phyloP scores from a whole-genome alignment of 306 rosid species.

The Gleditsia sinensis region DNA sequence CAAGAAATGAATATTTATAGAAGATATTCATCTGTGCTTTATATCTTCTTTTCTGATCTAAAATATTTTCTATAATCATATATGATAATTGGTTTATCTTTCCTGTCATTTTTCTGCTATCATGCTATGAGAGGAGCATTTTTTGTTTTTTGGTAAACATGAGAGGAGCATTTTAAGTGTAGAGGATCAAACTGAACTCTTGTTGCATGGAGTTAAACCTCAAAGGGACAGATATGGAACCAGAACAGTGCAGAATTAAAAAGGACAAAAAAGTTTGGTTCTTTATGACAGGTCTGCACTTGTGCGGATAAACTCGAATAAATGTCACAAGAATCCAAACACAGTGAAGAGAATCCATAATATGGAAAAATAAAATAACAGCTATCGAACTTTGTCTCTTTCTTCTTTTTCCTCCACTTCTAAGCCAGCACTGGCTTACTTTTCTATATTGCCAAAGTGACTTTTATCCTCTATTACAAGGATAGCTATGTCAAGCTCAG shows the following conservation, averaged over 20 bases:
- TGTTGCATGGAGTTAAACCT: conserved; percentile 2
- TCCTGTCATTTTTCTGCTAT: not conserved
- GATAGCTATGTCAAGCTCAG: conserved; percentile 23
- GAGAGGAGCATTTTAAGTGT: not conserved
- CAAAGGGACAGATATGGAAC: not conserved
- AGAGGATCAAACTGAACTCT: conserved; percentile 12
- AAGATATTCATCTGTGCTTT: not conserved
- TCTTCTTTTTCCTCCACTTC: conserved; percentile 9
- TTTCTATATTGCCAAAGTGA: not conserved
- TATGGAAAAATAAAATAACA: conserved; percentile 37
- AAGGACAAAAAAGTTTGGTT: not conserved
- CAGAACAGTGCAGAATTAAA: conserved; percentile 11
- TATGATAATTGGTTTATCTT: not conserved
- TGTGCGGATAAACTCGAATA: conserved; percentile 41
- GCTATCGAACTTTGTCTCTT: conserved; percentile 21
- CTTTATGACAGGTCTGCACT: conserved; percentile 10
- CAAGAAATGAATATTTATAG: not conserved
- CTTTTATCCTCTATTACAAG: conserved; percentile 17
- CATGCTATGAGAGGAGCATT: not conserved
- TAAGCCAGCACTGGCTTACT: conserved; percentile 16
- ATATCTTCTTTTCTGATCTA: not conserved
- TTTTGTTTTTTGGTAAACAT: no score
- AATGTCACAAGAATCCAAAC: conserved; percentile 32
- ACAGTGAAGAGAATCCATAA: conserved; percentile 44
- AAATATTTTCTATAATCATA: not conserved